phyloP scores from a whole-genome alignment of 2,329 filamentous ascomycete genomes.

The Phialocephala subalpina region DNA sequence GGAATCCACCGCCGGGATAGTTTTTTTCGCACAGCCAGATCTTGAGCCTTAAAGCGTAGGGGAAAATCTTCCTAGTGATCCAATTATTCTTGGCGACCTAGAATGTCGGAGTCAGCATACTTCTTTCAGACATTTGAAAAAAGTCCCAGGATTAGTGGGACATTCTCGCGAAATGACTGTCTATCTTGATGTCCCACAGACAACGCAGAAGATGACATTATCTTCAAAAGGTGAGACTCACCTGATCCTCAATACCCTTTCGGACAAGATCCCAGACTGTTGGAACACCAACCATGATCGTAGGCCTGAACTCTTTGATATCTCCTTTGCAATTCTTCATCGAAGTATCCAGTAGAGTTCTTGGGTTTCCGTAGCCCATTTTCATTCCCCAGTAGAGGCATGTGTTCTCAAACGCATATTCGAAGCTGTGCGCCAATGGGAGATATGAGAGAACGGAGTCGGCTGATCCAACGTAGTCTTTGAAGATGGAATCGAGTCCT shows the following conservation, averaged over 20 bases:
- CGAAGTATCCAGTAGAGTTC: constrained; percentile 84
- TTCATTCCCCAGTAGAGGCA: constrained; percentile 88
- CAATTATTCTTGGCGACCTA: constrained; percentile 52
- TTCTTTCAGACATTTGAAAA: too few relatives aligned
- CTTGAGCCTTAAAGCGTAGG: constrained; percentile 66
- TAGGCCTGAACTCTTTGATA: constrained; percentile 89
- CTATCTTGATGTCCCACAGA: too few relatives aligned
- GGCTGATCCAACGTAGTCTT: constrained; percentile 76
- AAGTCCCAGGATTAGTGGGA: too few relatives aligned
- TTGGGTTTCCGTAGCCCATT: constrained; percentile 90
- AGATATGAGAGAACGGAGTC: constrained; percentile 90
- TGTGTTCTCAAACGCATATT: constrained; percentile 93
- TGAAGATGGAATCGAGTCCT: constrained; percentile 80
- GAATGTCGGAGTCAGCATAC: too few relatives aligned
- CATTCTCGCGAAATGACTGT: too few relatives aligned
- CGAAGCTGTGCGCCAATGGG: constrained; percentile 92
- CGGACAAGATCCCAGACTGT: constrained; percentile 97
- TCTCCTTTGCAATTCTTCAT: constrained; percentile 92
- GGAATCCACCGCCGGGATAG: constrained; percentile 69
- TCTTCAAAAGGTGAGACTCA: too few relatives aligned
- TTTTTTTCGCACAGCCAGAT: constrained; percentile 57
- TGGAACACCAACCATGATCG: constrained; percentile 90
- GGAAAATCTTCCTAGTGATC: constrained; percentile 65
- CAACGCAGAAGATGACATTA: too few relatives aligned
- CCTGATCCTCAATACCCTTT: constrained; percentile 66